Percentiles rank a stretch among this genome's conserved stretches.
These are phyloP conservation scores for Penicillium sp. DNA, from an alignment of 2,329 filamentous ascomycete genomes.

Conservation along the genomic window DNA sequence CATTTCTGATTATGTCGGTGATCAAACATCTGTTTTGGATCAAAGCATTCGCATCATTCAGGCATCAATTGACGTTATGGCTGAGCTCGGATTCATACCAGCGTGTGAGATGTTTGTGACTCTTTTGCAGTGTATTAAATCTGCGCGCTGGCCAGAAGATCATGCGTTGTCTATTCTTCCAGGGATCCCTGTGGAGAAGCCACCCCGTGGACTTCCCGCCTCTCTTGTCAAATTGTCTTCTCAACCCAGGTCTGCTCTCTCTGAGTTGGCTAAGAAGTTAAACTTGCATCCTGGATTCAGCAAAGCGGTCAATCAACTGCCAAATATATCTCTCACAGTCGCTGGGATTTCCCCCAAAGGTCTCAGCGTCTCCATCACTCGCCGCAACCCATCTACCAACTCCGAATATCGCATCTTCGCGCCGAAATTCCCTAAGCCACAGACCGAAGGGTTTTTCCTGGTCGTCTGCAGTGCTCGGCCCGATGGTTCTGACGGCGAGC, in stretches of 20 bases:
- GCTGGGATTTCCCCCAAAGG: slow-evolving; percentile 56
- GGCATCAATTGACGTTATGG: slow-evolving; percentile 86
- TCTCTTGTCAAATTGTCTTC: slow-evolving; percentile 29
- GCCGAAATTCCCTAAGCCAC: slow-evolving; percentile 85
- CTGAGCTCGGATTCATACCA: slow-evolving; percentile 76
- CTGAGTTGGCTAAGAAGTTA: slow-evolving; percentile 25
- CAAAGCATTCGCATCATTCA: slow-evolving; percentile 96
- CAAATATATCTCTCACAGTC: slow-evolving; percentile 60
- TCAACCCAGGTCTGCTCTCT: slow-evolving; percentile 22
- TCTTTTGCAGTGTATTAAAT: slow-evolving; percentile 87
- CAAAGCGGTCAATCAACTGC: slow-evolving; percentile 61
- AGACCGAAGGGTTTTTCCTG: slow-evolving; percentile 90
- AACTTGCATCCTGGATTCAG: slow-evolving; percentile 36
- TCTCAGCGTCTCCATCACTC: slow-evolving; percentile 52
- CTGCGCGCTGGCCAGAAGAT: slow-evolving; percentile 82
- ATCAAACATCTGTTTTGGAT: slow-evolving; percentile 81
- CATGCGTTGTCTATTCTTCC: slow-evolving; percentile 73
- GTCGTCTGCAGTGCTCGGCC: slow-evolving; percentile 52
- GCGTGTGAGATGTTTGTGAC: slow-evolving; percentile 76
- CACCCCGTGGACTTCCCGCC: slow-evolving; percentile 22
- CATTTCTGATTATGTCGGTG: slow-evolving; percentile 94
- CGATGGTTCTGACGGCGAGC: slow-evolving; percentile 57
- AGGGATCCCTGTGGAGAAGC: slow-evolving; percentile 47
- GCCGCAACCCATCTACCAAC: slow-evolving; percentile 61
- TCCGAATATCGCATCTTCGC: slow-evolving; percentile 73